Base-by-base conservation (phyloP, 179 eudicot genomes). In the Nepenthes alata region DNA sequence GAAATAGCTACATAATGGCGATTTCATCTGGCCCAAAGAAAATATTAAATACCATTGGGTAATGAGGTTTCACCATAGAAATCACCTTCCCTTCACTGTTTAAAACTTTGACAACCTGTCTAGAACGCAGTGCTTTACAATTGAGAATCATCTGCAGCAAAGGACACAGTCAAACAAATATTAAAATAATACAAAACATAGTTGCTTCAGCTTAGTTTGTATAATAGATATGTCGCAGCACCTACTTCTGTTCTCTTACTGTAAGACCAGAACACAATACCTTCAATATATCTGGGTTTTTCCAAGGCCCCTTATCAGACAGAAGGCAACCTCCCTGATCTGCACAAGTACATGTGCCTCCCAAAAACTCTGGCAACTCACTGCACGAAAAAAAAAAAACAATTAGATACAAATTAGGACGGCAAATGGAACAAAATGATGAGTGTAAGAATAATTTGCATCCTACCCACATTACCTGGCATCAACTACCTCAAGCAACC, bases 281-380 rank as follows among this genome's bases (percentile, higher is more conserved):
- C 96, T 93, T 93, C 71, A 85, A 74, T 68, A 93, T 83, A 67
- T 80, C 85, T 54, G 96, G 88, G 64, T 87, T 83, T 62, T 70
- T 89, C 98, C 98, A 93, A 35, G 98, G 98, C 70, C 98, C 98
- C 76, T 73, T 85, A 62, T 85, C 83, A 69, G 98, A 85, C 57
- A 76, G 76, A 68, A 93, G 83, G 78, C 98, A 93, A 16, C 98
- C 98, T 54, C 95, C 98, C 65, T 85, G 84, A 44, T 65, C 79
- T 62, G 87, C 64, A 79, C 98, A 93, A 2, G 85, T 66, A 76
- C 98, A 93, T 41, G 87, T 74, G 34, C 96, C 98, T 58, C 96
- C 95, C 67, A 93, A 78, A 77, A 89, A 93, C 57, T 93, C 95
- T 11, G 98, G 98, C 81, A 91, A 78, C 75, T 91, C 91, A 77